Conservation (phyloP, 768 basidiomycete species). For the Psilocybe sp. region DNA sequence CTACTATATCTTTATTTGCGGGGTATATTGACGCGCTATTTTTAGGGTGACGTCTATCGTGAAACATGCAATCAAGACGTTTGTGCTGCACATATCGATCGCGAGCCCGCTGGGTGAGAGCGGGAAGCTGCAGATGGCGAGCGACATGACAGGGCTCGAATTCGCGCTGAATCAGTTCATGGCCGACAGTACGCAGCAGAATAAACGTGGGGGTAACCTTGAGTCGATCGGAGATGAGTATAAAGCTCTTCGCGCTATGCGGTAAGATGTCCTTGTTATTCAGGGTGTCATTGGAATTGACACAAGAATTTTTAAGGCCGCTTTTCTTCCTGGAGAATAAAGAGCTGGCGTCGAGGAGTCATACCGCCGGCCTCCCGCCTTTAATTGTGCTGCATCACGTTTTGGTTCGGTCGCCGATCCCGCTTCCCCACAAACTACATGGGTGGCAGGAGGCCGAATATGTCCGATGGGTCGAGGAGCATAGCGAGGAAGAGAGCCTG, state of each 20-base stretch:
- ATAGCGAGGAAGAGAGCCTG: conserved; percentile 76
- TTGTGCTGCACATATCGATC: conserved; percentile 93
- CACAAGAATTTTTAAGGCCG: conserved; percentile 45
- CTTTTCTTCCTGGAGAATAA: conserved; percentile 86
- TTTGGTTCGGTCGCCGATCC: conserved; percentile 81
- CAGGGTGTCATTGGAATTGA: neutral
- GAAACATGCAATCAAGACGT: conserved; percentile 78
- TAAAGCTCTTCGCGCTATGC: conserved; percentile 77
- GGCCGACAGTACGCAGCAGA: conserved; percentile 46
- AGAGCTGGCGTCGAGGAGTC: conserved; percentile 58
- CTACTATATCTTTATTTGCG: neutral
- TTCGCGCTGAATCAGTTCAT: conserved; percentile 85
- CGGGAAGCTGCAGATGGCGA: conserved; percentile 91
- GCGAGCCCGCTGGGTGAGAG: conserved; percentile 87
- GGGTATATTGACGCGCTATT: neutral
- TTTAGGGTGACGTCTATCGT: conserved; percentile 64
- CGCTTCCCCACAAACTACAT: conserved; percentile 85
- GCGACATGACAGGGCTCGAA: conserved; percentile 96
- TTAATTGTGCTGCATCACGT: conserved; percentile 91
- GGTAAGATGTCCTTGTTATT: conserved; percentile 45
- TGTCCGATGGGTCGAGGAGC: conserved; percentile 94
- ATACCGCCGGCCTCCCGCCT: conserved; percentile 78
- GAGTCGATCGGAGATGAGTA: conserved; percentile 87
- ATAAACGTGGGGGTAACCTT: conserved; percentile 62
- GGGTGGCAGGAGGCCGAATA: conserved; percentile 97